phyloP scores from a whole-genome alignment of 768 basidiomycete genomes.

The Russula dissimulans region DNA sequence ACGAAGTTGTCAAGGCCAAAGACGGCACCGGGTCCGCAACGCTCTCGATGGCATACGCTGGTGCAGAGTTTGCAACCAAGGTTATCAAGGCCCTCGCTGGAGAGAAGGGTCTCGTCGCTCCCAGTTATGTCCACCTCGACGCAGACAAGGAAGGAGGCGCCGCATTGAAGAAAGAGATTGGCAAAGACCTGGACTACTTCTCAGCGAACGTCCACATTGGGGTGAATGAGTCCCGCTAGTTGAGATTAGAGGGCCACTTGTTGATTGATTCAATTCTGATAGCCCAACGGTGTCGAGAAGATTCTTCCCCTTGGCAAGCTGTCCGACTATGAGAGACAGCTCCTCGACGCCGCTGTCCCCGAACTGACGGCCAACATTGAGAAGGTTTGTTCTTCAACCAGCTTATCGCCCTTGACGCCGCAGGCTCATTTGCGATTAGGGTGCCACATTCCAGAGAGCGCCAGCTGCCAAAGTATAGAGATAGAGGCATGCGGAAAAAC shows the following conservation, averaged over 20 bases:
- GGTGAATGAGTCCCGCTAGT: conserved; percentile 33
- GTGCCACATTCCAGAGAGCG: conserved; percentile 11
- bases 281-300: conserved; percentile 76
- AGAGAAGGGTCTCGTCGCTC: conserved; percentile 78
- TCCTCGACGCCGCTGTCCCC: conserved; percentile 72
- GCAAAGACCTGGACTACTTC: conserved; percentile 75
- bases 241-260: not conserved
- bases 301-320: conserved; percentile 75
- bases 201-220: conserved; percentile 84
- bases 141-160: conserved; percentile 64
- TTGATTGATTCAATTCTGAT: conserved; percentile 8
- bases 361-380: conserved; percentile 70
- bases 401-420: not conserved
- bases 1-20: conserved; percentile 98
- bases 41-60: conserved; percentile 95
- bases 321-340: conserved; percentile 59
- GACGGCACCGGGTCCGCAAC: conserved; percentile 89
- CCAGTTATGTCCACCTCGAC: conserved; percentile 73
- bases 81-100: conserved; percentile 79
- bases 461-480: conserved; percentile 14
- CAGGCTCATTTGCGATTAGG: not conserved
- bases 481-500: not conserved
- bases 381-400: conserved; percentile 36
- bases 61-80: conserved; percentile 79
- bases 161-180: conserved; percentile 73